These are phyloP conservation scores for Corchorus capsularis DNA, from an alignment of 345 rosid species.

Conservation along the genomic window DNA sequence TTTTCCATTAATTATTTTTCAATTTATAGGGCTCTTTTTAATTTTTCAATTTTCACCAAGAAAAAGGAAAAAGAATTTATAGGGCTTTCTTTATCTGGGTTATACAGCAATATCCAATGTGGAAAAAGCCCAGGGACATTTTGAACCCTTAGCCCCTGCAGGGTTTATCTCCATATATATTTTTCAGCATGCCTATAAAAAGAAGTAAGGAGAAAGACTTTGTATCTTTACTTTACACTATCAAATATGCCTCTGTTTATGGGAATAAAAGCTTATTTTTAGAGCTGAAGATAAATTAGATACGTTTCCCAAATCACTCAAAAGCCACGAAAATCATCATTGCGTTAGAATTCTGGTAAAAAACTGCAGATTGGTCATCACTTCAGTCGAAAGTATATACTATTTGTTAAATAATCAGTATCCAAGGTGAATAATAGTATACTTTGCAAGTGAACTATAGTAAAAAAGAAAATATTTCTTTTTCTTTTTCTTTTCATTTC, in stretches of 20 bases:
- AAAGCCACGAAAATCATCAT: constrained; percentile 9
- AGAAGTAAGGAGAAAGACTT: not conserved
- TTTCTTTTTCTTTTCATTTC: not conserved
- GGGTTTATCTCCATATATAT: not conserved
- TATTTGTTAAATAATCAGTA: not conserved
- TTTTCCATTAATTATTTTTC: not conserved
- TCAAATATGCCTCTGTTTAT: not conserved
- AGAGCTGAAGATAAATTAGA: not conserved
- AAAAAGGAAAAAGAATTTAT: not conserved
- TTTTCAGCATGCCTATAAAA: not conserved
- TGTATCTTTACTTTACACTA: too few species aligned
- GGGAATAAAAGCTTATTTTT: not conserved
- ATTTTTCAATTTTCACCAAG: too few species aligned
- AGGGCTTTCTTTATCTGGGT: not conserved
- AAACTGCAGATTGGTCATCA: not conserved
- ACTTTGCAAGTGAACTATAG: not conserved
- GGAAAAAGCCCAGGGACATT: not conserved
- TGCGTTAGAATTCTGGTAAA: not conserved
- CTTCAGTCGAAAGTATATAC: not conserved
- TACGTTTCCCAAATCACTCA: not conserved
- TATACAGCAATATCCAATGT: not conserved
- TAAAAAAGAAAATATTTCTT: not conserved
- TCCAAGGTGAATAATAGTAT: not conserved
- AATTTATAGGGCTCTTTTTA: not conserved
- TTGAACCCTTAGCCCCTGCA: not conserved